Percentiles rank a stretch among this genome's conserved stretches.
phyloP scores from a whole-genome alignment of 306 rosid genomes.

The Fragaria nilgerrensis region DNA sequence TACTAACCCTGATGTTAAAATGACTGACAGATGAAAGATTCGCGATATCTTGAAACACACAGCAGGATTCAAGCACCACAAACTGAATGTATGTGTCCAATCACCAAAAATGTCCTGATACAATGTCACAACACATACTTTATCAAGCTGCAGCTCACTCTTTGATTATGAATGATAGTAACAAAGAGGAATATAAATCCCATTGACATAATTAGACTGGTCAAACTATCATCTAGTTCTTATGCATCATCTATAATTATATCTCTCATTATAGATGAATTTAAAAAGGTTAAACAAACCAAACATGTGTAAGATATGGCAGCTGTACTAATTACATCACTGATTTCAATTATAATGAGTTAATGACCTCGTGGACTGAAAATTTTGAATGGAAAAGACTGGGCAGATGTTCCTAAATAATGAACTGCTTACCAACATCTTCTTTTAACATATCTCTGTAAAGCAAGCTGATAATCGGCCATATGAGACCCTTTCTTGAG shows the following conservation, averaged over 20 bases:
- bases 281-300: background rate
- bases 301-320: background rate
- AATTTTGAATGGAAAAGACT: background rate
- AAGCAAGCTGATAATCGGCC: slow-evolving; percentile 85
- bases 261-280: background rate
- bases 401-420: background rate
- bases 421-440: slow-evolving; percentile 61
- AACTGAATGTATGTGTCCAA: slow-evolving; percentile 80
- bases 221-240: background rate
- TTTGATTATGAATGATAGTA: slow-evolving; percentile 1
- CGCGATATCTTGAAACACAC: slow-evolving; percentile 92
- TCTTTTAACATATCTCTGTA: slow-evolving; percentile 66
- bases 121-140: slow-evolving; percentile 23
- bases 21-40: slow-evolving; percentile 79
- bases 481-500: slow-evolving; percentile 87
- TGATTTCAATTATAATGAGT: background rate
- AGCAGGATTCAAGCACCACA: slow-evolving; percentile 98
- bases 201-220: background rate
- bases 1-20: slow-evolving; percentile 89
- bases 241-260: background rate
- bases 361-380: background rate
- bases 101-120: slow-evolving; percentile 60
- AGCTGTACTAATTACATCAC: background rate
- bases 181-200: background rate
- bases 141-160: slow-evolving; percentile 9